Evolutionary conservation across 768 basidiomycete species (phyloP).

Genomic region (Russula abietina): DNA sequence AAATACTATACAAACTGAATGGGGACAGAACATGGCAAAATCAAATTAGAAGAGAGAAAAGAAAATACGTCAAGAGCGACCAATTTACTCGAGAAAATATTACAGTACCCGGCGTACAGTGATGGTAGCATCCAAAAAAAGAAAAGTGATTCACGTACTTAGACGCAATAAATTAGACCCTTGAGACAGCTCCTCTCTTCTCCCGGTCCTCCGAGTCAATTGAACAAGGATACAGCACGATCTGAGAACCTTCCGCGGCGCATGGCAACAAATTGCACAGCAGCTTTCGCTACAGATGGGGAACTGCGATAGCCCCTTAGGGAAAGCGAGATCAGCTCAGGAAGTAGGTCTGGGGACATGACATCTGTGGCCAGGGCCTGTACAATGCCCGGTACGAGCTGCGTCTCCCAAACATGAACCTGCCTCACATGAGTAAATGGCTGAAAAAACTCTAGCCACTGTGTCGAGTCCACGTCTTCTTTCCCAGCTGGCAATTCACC

Average conservation of each 20-base stretch:
- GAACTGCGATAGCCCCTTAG: neutral
- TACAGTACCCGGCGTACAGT: too few species aligned
- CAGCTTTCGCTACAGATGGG: neutral
- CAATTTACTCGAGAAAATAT: too few species aligned
- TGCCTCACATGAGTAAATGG: neutral
- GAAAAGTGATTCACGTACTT: neutral
- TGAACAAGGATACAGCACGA: neutral
- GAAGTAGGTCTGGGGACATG: neutral
- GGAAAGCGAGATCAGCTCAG: neutral
- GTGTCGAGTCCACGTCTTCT: neutral
- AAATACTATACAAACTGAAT: neutral
- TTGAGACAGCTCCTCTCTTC: neutral
- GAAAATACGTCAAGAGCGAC: neutral
- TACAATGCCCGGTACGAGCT: conserved; percentile 1
- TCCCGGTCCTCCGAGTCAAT: too few species aligned
- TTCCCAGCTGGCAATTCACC: neutral
- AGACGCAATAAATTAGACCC: neutral
- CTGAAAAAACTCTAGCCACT: conserved; percentile 1
- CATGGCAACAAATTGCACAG: neutral
- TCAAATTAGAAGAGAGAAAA: neutral
- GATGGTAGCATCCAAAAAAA: neutral
- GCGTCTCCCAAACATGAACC: neutral
- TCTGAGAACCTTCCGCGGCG: neutral
- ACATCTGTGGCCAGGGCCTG: neutral
- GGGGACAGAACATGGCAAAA: neutral